Evolutionary conservation across 164 flowering plant genomes (phyloP).

Genomic region (Vitis cinerea): DNA sequence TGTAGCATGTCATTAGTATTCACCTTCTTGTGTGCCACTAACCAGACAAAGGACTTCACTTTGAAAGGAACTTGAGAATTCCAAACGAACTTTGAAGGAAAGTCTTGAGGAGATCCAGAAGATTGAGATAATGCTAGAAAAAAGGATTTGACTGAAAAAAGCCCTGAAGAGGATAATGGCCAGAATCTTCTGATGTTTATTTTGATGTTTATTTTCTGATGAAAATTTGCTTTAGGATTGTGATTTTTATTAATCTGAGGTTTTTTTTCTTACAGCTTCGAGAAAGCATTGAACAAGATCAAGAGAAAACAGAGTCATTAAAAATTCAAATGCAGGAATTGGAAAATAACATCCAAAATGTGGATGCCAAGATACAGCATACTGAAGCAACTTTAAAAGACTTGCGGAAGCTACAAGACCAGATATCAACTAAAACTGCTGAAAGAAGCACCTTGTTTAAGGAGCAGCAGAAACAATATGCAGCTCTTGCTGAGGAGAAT

Average conservation of each 20-base stretch:
- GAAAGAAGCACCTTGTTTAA: slow-evolving; percentile 62
- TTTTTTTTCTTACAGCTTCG: slow-evolving; percentile 37
- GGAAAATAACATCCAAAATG: slow-evolving; percentile 49
- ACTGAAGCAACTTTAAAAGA: slow-evolving; percentile 63
- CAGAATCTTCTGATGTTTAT: no score
- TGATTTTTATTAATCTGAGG: neutral
- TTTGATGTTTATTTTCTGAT: neutral
- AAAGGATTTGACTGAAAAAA: no score
- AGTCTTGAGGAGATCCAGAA: no score
- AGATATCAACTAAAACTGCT: slow-evolving; percentile 64
- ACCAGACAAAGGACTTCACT: no score
- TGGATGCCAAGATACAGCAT: slow-evolving; percentile 63
- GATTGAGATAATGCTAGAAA: no score
- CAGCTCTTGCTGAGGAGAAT: slow-evolving; percentile 75
- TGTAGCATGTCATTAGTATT: no score
- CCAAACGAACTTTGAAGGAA: no score
- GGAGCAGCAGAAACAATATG: slow-evolving; percentile 68
- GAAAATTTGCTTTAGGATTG: neutral
- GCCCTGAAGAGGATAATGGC: no score
- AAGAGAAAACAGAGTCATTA: slow-evolving; percentile 61
- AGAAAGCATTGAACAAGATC: slow-evolving; percentile 77
- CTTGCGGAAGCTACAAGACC: slow-evolving; percentile 56
- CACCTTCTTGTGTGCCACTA: no score
- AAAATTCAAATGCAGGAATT: slow-evolving; percentile 70
- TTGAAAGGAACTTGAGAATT: no score